These are phyloP conservation scores for Pyracantha coccinea DNA, from an alignment of 331 rosid species.

Conservation along the genomic window DNA sequence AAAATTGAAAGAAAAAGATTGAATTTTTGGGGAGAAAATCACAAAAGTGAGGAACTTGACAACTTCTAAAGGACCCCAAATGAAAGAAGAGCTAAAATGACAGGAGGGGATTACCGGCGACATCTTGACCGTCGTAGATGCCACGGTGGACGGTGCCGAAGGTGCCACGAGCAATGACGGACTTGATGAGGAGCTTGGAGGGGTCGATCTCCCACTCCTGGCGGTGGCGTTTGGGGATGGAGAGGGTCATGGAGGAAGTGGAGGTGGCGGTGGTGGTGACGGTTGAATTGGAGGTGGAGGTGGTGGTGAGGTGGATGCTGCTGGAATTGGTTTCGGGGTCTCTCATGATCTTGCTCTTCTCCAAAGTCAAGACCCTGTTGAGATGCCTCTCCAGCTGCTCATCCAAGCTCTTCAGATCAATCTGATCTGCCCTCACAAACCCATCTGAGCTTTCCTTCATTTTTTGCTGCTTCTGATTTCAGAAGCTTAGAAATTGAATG, in stretches of 20 bases:
- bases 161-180: constrained; percentile 88
- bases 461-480: not conserved
- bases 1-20: not conserved
- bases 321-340: constrained; percentile 29
- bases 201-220: constrained; percentile 99
- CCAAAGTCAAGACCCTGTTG: constrained; percentile 64
- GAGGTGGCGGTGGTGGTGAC: not conserved
- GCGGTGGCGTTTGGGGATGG: constrained; percentile 34
- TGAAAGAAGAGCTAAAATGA: not conserved
- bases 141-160: constrained; percentile 95
- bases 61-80: not conserved
- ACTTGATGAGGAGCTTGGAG: constrained; percentile 69
- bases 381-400: constrained; percentile 94
- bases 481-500: not conserved
- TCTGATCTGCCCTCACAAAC: constrained; percentile 30
- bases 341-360: constrained; percentile 44
- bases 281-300: constrained; percentile 5
- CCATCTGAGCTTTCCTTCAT: constrained; percentile 89
- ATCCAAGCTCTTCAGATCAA: constrained; percentile 98
- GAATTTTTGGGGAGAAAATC: not conserved
- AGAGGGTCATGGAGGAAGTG: constrained; percentile 8
- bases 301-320: not conserved
- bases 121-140: constrained; percentile 79
- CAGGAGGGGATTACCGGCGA: constrained; percentile 56
- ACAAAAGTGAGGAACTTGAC: not conserved